Conservation (phyloP, 2,329 filamentous ascomycete species). For the Ceratocystis smalleyi region DNA sequence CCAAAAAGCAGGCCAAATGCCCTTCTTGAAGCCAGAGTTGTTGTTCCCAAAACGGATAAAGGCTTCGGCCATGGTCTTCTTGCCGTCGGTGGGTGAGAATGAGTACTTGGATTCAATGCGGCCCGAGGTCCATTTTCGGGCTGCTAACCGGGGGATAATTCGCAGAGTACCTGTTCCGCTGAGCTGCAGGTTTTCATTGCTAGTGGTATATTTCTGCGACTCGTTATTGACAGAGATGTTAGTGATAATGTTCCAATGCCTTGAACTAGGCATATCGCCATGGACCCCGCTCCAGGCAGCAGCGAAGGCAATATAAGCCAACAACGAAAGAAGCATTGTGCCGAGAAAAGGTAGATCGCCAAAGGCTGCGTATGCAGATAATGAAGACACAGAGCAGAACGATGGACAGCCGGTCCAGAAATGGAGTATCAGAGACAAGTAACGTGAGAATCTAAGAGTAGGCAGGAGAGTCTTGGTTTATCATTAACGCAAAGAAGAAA, state of each 20-base stretch:
- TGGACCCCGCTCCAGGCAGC: slow-evolving; percentile 26
- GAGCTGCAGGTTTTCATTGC: slow-evolving; percentile 33
- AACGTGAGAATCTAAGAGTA: no score
- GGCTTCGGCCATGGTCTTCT: slow-evolving; percentile 32
- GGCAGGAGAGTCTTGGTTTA: no score
- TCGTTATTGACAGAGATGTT: slow-evolving; percentile 37
- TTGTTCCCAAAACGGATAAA: slow-evolving; percentile 33
- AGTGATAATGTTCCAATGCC: slow-evolving; percentile 30
- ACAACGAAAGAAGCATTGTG: slow-evolving; percentile 11
- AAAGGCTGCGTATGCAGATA: background rate
- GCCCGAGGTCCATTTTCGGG: slow-evolving; percentile 36
- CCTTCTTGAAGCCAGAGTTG: slow-evolving; percentile 30
- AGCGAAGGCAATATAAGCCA: slow-evolving; percentile 22
- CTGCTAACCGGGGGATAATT: slow-evolving; percentile 32
- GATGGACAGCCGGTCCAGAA: background rate
- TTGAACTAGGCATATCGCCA: slow-evolving; percentile 24
- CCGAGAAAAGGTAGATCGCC: background rate
- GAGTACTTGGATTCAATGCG: slow-evolving; percentile 36
- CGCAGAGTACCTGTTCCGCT: slow-evolving; percentile 36
- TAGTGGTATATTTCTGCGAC: slow-evolving; percentile 33
- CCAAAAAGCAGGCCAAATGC: slow-evolving; percentile 46
- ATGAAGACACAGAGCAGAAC: background rate
- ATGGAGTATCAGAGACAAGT: no score
- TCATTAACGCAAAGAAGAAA: no score
- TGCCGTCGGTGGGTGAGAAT: slow-evolving; percentile 32